A percentile compares a stretch with the other conserved stretches of the same genome.
phyloP scores from a whole-genome alignment of 768 basidiomycete genomes.

The Leucosporidium scottii region DNA sequence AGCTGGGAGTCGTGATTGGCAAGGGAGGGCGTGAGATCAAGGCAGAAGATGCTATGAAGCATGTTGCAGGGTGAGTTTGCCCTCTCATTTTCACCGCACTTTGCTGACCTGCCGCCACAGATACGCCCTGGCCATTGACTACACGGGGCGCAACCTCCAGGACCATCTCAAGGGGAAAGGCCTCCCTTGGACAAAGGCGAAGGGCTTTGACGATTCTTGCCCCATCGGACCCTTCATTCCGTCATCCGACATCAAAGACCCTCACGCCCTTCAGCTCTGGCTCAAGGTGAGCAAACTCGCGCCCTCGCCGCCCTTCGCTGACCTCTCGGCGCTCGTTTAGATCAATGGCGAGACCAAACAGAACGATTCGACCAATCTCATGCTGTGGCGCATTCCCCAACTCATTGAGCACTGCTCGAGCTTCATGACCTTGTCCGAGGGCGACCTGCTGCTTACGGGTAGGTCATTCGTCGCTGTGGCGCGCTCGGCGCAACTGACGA shows the following conservation, averaged over 20 bases:
- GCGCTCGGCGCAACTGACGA: neutral
- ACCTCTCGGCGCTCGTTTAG: conserved; percentile 27
- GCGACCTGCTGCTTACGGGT: conserved; percentile 38
- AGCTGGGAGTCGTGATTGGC: conserved; percentile 94
- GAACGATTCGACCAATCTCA: conserved; percentile 72
- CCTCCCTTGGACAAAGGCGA: conserved; percentile 91
- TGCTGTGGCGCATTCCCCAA: conserved; percentile 85
- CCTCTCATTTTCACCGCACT: no score
- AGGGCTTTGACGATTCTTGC: conserved; percentile 94
- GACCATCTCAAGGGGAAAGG: conserved; percentile 85
- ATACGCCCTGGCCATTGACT: conserved; percentile 72
- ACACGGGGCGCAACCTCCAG: conserved; percentile 94
- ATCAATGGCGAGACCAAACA: conserved; percentile 80
- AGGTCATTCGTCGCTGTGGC: neutral
- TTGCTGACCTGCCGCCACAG: no score
- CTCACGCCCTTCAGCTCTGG: conserved; percentile 66
- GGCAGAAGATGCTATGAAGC: conserved; percentile 59
- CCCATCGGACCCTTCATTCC: conserved; percentile 67
- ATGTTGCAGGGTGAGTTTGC: conserved; percentile 61
- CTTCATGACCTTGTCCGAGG: conserved; percentile 87
- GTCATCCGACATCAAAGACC: conserved; percentile 59
- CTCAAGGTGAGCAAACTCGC: conserved; percentile 51
- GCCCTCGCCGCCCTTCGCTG: neutral
- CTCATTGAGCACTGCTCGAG: conserved; percentile 77
- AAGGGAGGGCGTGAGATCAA: conserved; percentile 76